Base-by-base conservation (phyloP, 495 filamentous ascomycete species). In the Pseudomonodictys pantanalensis region DNA sequence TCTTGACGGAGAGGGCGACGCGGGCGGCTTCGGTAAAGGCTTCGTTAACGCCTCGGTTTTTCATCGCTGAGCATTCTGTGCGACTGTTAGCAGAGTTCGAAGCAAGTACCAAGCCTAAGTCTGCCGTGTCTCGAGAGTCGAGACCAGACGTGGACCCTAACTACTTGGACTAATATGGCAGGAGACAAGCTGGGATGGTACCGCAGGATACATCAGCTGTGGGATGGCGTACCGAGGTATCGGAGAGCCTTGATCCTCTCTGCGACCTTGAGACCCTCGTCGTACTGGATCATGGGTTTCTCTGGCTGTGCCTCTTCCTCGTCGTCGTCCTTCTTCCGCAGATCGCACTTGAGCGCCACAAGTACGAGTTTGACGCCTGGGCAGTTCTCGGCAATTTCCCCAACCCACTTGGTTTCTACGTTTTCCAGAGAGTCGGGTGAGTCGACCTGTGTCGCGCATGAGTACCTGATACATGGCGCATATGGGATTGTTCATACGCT, bases 21-120 rank as follows among this genome's bases (percentile, higher is more conserved):
- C 95, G 86, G 42, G 93, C 95, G 33, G 93, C 93, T 77, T 98
- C 93, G 42, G 95, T 97, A 71, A 98, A 98, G 30, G 93, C 95
- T 72, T 98, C 93, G 70, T 96, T 93, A 67, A 98, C 95, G 51
- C 93, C 93, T 33, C 93, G 81, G 75, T 98, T 98, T 71, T 91
- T 86, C 79, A 96, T 96, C 12, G 93, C 93, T 26, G 95, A 97
- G 80, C 93, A 98, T 77, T 98, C 93, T 86, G 61, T 57, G 51
- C 24, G 23, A 15, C n/a, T 11, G 55, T 67, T 28, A 56, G 54
- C n/a, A n/a, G n/a, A n/a, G n/a, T n/a, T n/a, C n/a, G n/a, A n/a
- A n/a, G n/a, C n/a, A n/a, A n/a, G n/a, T n/a, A n/a, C n/a, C n/a
- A n/a, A n/a, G n/a, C n/a, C n/a, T n/a, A n/a, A n/a, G n/a, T n/a